Evolutionary conservation across 2,329 filamentous ascomycete genomes (phyloP), one percentile per base, ranked within the genome.

Genomic region (Colletotrichum tropicicola): DNA sequence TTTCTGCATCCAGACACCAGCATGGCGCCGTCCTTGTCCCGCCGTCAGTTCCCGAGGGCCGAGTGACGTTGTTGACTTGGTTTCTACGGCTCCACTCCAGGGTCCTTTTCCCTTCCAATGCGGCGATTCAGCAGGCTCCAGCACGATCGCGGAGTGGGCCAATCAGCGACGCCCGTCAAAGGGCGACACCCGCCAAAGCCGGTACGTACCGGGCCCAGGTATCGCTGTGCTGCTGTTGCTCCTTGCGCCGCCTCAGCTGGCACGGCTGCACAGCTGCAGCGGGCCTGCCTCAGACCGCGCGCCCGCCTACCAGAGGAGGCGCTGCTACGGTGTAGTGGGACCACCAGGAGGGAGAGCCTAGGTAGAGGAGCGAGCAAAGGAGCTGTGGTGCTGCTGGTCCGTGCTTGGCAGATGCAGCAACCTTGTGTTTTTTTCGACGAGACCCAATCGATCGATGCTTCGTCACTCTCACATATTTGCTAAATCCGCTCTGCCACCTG

Each of bases 351-450:
- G n/a, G n/a, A n/a, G n/a, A n/a, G n/a, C n/a, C n/a, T n/a, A n/a
- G n/a, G n/a, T n/a, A n/a, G n/a, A 44, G 56, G 30, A 17, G 57
- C 37, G 30, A 12, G 32, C 17, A 17, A 30, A 59, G 48, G 25
- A 65, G 57, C 62, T 65, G 51, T 51, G 52, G 52, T 28, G 41
- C 27, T 65, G 48, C 44, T 79, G 77, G 68, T 73, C 71, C 66
- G 78, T 78, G 58, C 77, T 77, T 25, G 77, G 77, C 8, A 79
- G 69, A 59, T 79, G 76, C 57, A 69, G 66, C 60, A 68, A 68
- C 66, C 66, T 59, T 65, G 54, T 67, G 65, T 68, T 68, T 68
- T 75, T 75, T 74, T 73, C 68, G 59, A 68, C 68, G 68, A 69
- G 51, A 69, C 68, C 68, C 73, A 73, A 74, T 73, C 70, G 68